Percentiles rank a stretch among this genome's conserved stretches.
Evolutionary conservation across 2,329 filamentous ascomycete genomes (phyloP).

Genomic region (Alternaria panax): DNA sequence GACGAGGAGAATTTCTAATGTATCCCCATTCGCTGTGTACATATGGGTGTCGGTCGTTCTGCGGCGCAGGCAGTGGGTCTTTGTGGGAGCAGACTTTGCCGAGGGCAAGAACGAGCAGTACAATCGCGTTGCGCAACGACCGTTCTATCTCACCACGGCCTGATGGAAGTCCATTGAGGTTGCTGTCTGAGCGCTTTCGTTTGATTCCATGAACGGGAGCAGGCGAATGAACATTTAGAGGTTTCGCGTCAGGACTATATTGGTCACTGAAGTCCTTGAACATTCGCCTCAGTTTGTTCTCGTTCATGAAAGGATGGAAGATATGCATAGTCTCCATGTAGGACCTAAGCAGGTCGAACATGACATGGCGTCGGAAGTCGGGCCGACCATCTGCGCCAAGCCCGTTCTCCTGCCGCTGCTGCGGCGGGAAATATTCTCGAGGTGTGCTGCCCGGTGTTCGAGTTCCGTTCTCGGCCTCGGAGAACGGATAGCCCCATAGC

Average conservation of each 20-base stretch:
- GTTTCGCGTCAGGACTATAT: constrained; percentile 43
- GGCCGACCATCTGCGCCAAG: constrained; percentile 62
- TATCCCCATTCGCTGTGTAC: constrained; percentile 33
- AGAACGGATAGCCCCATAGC: constrained; percentile 59
- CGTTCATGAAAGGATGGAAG: constrained; percentile 70
- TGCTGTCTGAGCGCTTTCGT: constrained; percentile 45
- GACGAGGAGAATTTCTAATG: constrained; percentile 46
- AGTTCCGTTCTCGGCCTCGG: constrained; percentile 47
- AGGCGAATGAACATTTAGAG: constrained; percentile 33
- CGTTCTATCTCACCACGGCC: constrained; percentile 35
- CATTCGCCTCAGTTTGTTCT: constrained; percentile 59
- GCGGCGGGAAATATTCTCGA: constrained; percentile 38
- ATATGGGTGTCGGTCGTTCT: constrained; percentile 55
- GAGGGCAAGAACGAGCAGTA: constrained; percentile 82
- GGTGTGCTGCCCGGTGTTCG: constrained; percentile 29
- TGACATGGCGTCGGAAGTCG: constrained; percentile 60
- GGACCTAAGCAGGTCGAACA: constrained; percentile 60
- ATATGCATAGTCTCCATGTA: constrained; percentile 68
- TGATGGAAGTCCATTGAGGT: constrained; percentile 35
- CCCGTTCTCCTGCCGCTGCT: constrained; percentile 50
- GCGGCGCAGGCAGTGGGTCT: constrained; percentile 60
- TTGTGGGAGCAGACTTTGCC: constrained; percentile 77
- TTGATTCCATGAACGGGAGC: constrained; percentile 31
- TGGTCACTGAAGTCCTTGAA: constrained; percentile 56
- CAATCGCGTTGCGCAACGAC: constrained; percentile 70